Evolutionary conservation across 2,329 filamentous ascomycete species (phyloP), one percentile per base, ranked within the genome.

Genomic region (Paraphoma sp.): DNA sequence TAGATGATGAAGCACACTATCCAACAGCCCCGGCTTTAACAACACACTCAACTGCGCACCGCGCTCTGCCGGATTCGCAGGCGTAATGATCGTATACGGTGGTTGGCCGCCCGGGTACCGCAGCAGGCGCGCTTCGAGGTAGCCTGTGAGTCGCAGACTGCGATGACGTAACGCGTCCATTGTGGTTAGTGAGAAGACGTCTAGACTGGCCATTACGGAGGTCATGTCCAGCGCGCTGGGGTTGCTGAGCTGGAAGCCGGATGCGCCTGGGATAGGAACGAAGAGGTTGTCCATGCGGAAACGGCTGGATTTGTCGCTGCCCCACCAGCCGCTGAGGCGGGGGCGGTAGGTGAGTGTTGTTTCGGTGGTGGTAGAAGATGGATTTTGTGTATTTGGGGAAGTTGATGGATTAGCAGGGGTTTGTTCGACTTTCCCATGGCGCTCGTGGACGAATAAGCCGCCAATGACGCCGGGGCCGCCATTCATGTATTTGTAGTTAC

Each of bases 401-500:
- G 52, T 50, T 18, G 49, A 33, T 29, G 29, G 33, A n/a, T 36
- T 31, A 10, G 53, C 14, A 29, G 59, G 16, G 2, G 51, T 52
- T 41, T 57, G 18, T 48, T 70, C 65, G n/a, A 91, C 87, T 23
- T 75, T 74, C 41, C 89, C 87, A 72, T 96, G 89, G 40, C 80
- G 82, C 71, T 91, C 86, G 74, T 97, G 92, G 8, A 97, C 89
- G 64, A 93, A 97, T 0, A 89, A 81, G 0, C 89, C 92, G 1
- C 86, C 92, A 61, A 96, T 96, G 14, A 88, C 84, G 4, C 93
- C 93, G 0, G 93, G 92, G 0, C 93, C 93, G 28, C 88, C 87
- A 72, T 96, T 96, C 74, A 96, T 85, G 79, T 97, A 97, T 79
- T 97, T 97, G 83, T 97, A 97, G 16, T 89, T 93, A 77, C 93